Evolutionary conservation across 2,329 filamentous ascomycete species (phyloP).

Genomic region (Aspergillus puulaauensis): DNA sequence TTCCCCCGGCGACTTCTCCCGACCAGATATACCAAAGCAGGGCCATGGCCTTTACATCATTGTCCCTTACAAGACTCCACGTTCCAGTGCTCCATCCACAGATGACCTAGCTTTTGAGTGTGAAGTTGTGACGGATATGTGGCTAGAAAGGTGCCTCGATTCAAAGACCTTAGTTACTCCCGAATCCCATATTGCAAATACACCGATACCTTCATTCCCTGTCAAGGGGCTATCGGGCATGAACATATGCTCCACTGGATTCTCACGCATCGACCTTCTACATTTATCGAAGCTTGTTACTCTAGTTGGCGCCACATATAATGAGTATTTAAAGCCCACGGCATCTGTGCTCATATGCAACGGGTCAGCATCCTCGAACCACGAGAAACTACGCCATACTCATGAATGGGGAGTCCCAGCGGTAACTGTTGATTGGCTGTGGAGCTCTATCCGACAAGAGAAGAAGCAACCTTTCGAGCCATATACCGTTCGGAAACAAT

Average conservation of each 20-base stretch:
- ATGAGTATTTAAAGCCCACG: constrained; percentile 70
- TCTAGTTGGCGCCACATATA: constrained; percentile 76
- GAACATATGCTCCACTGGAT: constrained; percentile 76
- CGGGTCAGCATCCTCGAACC: constrained; percentile 51
- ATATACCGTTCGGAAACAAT: constrained; percentile 39
- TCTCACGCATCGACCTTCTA: constrained; percentile 78
- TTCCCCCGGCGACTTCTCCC: constrained; percentile 34
- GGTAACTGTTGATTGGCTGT: constrained; percentile 81
- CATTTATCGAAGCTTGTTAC: constrained; percentile 76
- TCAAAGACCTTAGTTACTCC: constrained; percentile 71
- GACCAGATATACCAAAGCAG: constrained; percentile 33
- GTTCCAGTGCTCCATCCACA: constrained; percentile 34
- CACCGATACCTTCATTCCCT: constrained; percentile 71
- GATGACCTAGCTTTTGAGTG: constrained; percentile 44
- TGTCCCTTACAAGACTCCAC: constrained; percentile 38
- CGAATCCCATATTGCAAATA: constrained; percentile 68
- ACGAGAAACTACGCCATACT: constrained; percentile 77
- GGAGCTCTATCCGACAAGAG: constrained; percentile 67
- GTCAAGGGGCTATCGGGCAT: constrained; percentile 69
- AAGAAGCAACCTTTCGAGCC: constrained; percentile 49
- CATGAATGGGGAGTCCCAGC: constrained; percentile 73
- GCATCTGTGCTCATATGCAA: constrained; percentile 79
- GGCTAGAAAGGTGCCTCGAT: constrained; percentile 84
- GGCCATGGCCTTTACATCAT: constrained; percentile 39
- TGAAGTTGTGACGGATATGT: constrained; percentile 78